These are phyloP conservation scores for Penicillium robsamsonii DNA, from an alignment of 495 filamentous ascomycete species.

Conservation along the genomic window DNA sequence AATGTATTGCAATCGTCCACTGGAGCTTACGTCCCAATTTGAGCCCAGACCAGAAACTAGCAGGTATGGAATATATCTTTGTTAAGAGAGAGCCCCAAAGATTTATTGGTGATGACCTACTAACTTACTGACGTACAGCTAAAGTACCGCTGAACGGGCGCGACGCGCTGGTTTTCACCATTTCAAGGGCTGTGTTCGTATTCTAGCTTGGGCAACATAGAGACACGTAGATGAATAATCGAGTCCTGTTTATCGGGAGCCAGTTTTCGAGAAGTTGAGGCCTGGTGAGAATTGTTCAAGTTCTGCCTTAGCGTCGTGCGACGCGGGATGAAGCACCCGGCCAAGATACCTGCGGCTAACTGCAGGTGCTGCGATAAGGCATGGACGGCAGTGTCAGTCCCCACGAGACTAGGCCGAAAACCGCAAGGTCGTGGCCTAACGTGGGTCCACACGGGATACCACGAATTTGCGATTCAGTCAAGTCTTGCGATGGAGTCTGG, in stretches of 20 bases:
- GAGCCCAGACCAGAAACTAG: background rate
- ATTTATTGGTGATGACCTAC: background rate
- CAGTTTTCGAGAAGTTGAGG: background rate
- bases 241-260: background rate
- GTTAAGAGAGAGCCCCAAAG: background rate
- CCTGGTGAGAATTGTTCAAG: background rate
- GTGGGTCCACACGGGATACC: constrained; percentile 1
- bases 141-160: background rate
- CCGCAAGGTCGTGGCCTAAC: background rate
- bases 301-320: background rate
- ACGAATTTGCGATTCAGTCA: background rate
- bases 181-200: background rate
- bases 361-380: background rate
- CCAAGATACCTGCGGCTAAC: background rate
- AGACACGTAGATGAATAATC: background rate
- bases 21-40: too few relatives aligned
- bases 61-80: background rate
- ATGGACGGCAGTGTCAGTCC: background rate
- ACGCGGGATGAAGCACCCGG: background rate
- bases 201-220: background rate
- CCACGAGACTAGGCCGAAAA: background rate
- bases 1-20: too few relatives aligned
- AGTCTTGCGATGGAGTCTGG: background rate
- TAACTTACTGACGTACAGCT: background rate
- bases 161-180: background rate